Percentiles rank a stretch among this genome's conserved stretches.
phyloP scores from a whole-genome alignment of 345 rosid species.

The Syzygium aqueum region DNA sequence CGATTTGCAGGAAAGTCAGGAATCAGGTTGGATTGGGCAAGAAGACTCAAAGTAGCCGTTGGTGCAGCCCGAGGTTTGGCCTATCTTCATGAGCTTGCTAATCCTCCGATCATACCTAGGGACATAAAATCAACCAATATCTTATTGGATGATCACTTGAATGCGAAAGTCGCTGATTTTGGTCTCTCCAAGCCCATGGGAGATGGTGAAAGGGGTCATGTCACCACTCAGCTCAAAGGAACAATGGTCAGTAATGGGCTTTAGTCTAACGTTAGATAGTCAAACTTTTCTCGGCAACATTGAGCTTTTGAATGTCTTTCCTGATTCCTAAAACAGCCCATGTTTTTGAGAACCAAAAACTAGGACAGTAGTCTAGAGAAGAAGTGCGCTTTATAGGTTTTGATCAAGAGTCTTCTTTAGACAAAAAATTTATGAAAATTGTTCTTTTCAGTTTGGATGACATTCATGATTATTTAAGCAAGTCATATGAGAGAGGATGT shows the following conservation, averaged over 20 bases:
- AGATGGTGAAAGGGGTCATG: constrained; percentile 53
- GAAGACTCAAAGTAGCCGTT: constrained; percentile 69
- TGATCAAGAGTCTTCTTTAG: background rate
- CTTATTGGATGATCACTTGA: constrained; percentile 64
- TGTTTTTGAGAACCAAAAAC: background rate
- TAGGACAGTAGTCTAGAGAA: background rate
- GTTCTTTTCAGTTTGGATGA: background rate
- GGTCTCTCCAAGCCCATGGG: constrained; percentile 77
- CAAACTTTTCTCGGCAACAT: background rate
- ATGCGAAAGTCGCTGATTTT: constrained; percentile 88
- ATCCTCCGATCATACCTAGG: constrained; percentile 92
- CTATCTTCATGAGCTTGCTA: constrained; percentile 89
- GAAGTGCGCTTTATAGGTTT: background rate
- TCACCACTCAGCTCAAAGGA: constrained; percentile 95
- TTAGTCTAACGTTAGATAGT: background rate
- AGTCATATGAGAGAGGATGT: background rate
- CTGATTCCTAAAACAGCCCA: background rate
- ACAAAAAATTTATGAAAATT: background rate
- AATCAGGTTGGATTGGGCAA: constrained; percentile 70
- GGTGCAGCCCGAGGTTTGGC: constrained; percentile 82
- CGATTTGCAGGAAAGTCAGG: constrained; percentile 59
- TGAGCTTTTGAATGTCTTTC: background rate
- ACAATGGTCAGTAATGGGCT: constrained; percentile 60
- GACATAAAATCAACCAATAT: constrained; percentile 86
- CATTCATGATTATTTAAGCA: background rate